A percentile compares a stretch with the other conserved stretches of the same genome.
Conservation (phyloP, 306 rosid genomes). For the Vigna angularis region DNA sequence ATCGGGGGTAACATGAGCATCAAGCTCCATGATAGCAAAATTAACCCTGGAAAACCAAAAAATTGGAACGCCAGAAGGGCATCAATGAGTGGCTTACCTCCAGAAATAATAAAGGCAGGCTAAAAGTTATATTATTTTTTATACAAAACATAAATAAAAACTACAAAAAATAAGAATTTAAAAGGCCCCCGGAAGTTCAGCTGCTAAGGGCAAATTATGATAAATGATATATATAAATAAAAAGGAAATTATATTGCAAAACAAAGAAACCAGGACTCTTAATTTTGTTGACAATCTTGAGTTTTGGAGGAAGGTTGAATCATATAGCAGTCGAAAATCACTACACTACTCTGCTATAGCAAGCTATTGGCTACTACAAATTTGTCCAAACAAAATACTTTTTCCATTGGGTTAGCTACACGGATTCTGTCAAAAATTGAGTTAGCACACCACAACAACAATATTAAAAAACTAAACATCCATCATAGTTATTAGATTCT, state of each 20-base stretch:
- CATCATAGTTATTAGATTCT: no score
- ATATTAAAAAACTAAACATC: no score
- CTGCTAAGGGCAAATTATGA: constrained; percentile 31
- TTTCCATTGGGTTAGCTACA: no score
- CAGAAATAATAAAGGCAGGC: constrained; percentile 8
- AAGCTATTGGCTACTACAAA: neutral
- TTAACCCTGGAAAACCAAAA: constrained; percentile 44
- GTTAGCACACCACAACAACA: no score
- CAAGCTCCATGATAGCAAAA: constrained; percentile 53
- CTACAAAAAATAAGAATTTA: neutral
- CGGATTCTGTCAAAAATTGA: no score
- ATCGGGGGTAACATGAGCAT: constrained; percentile 39
- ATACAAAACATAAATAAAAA: constrained; percentile 25
- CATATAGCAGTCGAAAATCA: neutral
- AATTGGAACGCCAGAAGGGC: constrained; percentile 23
- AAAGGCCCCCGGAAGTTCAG: constrained; percentile 19
- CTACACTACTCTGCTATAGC: neutral
- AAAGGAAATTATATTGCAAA: constrained; percentile 16
- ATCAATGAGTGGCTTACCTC: constrained; percentile 15
- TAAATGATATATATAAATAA: constrained; percentile 5
- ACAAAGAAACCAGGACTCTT: neutral
- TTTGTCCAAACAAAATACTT: no score
- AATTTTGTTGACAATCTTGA: constrained; percentile 1
- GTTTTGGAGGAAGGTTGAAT: constrained; percentile 19
- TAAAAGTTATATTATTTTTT: constrained; percentile 19